Percentiles rank a stretch among this genome's conserved stretches.
Evolutionary conservation across 177 flowering plant genomes (phyloP).

Genomic region (Vitis hybrid): DNA sequence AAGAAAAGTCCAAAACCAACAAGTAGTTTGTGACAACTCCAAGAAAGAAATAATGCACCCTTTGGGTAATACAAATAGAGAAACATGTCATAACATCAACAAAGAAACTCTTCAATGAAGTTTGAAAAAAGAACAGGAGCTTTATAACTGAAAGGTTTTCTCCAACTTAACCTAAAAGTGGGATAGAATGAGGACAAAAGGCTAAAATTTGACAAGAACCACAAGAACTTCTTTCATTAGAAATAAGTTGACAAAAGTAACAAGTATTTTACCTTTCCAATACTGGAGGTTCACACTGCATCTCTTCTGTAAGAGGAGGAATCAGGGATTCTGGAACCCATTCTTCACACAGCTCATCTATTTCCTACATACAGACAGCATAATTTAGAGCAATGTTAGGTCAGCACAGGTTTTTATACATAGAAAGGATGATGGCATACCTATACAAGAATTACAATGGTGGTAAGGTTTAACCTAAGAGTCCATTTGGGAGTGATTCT

Average conservation of each 20-base stretch:
- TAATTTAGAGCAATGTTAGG: constrained; percentile 2
- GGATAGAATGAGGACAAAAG: neutral
- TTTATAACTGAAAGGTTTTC: too few species aligned
- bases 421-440: neutral
- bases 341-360: constrained; percentile 94
- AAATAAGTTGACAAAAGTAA: neutral
- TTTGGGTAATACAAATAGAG: neutral
- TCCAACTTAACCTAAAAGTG: neutral
- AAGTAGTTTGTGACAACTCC: too few species aligned
- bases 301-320: constrained; percentile 66
- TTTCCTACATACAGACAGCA: constrained; percentile 55
- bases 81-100: neutral
- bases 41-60: neutral
- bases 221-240: too few species aligned
- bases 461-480: neutral
- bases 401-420: neutral
- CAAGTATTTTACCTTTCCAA: constrained; percentile 61
- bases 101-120: neutral
- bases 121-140: too few species aligned
- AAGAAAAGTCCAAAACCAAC: neutral
- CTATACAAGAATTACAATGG: neutral
- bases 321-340: constrained; percentile 94
- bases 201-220: neutral
- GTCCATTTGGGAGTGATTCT: too few species aligned
- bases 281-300: constrained; percentile 68